Evolutionary conservation across 1,284 basidiomycete genomes (phyloP).

Genomic region (Termitomyces sp.): DNA sequence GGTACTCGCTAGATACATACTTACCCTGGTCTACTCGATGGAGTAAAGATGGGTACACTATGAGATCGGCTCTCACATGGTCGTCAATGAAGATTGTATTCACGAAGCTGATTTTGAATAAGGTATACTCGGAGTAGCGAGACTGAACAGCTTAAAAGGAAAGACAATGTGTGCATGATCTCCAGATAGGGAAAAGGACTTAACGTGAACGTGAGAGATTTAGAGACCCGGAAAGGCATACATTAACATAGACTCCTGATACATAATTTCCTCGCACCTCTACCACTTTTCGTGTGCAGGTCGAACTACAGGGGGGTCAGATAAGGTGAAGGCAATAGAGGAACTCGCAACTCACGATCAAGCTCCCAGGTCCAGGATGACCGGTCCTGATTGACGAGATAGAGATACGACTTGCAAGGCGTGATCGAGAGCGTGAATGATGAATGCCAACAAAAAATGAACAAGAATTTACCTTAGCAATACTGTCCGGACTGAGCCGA

Average conservation of each 20-base stretch:
- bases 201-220: not conserved
- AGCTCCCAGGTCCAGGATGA: constrained; percentile 70
- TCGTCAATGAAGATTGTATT: not conserved
- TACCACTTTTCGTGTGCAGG: constrained; percentile 47
- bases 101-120: too few species aligned
- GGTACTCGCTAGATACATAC: not conserved
- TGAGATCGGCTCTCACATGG: not conserved
- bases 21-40: not conserved
- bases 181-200: not conserved
- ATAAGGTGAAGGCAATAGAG: not conserved
- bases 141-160: not conserved
- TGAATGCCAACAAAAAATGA: not conserved
- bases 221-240: not conserved
- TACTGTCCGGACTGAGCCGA: constrained; percentile 56
- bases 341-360: constrained; percentile 42
- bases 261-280: not conserved
- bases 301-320: constrained; percentile 29
- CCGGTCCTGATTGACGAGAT: constrained; percentile 54
- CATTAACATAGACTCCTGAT: not conserved
- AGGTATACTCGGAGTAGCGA: too few species aligned
- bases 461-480: constrained; percentile 49
- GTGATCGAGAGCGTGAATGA: not conserved
- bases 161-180: not conserved
- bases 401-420: constrained; percentile 42
- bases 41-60: not conserved